These are phyloP conservation scores for Geotrichum ghanense DNA, from an alignment of 805 yeast species.

Conservation along the genomic window DNA sequence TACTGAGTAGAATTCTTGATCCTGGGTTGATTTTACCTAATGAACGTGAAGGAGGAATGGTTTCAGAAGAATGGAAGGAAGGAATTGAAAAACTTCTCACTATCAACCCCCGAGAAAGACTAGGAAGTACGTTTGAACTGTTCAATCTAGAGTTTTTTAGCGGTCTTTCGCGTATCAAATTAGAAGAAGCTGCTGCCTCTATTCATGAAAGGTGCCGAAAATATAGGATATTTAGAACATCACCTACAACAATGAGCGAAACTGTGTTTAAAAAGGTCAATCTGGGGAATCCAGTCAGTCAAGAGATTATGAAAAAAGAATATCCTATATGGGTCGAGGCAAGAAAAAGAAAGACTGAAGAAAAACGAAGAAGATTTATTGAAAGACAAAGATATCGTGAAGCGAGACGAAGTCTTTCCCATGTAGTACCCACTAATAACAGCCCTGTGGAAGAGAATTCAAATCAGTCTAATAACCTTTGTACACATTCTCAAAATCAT, in stretches of 20 bases:
- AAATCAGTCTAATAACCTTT: too few relatives aligned
- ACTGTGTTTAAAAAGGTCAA: neutral
- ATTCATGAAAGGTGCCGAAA: neutral
- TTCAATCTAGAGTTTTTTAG: slow-evolving; percentile 9
- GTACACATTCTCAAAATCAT: too few relatives aligned
- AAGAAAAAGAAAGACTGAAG: neutral
- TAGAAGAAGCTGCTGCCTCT: slow-evolving; percentile 5
- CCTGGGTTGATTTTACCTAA: slow-evolving; percentile 5
- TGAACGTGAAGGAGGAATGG: slow-evolving; percentile 9
- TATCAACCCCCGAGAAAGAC: slow-evolving; percentile 8
- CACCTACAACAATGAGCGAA: neutral
- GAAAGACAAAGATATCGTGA: neutral
- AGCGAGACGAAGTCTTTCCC: neutral
- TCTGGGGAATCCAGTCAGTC: neutral
- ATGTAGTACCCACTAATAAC: too few relatives aligned
- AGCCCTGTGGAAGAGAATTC: too few relatives aligned
- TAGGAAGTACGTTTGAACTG: slow-evolving; percentile 6
- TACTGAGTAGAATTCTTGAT: neutral
- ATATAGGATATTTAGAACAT: neutral
- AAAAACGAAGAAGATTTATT: neutral
- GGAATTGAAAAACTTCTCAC: slow-evolving; percentile 11
- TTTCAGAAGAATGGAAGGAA: slow-evolving; percentile 9
- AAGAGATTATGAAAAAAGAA: neutral
- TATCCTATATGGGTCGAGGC: neutral
- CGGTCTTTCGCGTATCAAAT: slow-evolving; percentile 4